Evolutionary conservation across 352 stramenopile species (phyloP).

Genomic region (Thraustochytrium sp.): DNA sequence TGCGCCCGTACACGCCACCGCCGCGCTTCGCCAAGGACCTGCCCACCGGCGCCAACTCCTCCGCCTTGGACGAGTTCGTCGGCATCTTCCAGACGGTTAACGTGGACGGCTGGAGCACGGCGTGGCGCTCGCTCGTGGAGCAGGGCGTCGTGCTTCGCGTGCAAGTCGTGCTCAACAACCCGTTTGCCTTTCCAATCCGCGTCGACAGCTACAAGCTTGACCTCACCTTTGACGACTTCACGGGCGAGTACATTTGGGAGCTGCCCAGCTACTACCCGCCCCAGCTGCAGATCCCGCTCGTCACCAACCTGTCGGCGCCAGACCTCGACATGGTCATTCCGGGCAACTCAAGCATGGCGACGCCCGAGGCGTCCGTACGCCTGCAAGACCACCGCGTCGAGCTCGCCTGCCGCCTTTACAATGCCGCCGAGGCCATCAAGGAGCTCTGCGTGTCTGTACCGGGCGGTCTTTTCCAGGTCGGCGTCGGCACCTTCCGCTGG

Average conservation of each 20-base stretch:
- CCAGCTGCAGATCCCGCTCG: background rate
- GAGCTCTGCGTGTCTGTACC: background rate
- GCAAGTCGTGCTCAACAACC: slow-evolving; percentile 26
- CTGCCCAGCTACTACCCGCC: slow-evolving; percentile 3
- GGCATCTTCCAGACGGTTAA: slow-evolving; percentile 18
- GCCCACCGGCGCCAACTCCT: background rate
- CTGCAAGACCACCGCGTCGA: background rate
- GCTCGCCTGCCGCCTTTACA: slow-evolving; percentile 29
- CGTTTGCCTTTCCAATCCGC: slow-evolving; percentile 11
- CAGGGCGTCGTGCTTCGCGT: background rate
- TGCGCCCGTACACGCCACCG: background rate
- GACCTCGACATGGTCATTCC: slow-evolving; percentile 5
- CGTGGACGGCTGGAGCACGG: slow-evolving; percentile 19
- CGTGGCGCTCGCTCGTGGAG: background rate
- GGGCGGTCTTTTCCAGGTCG: background rate
- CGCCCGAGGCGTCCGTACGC: background rate
- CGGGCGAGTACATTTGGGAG: slow-evolving; percentile 2
- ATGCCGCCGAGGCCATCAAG: background rate
- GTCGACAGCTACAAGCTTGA: background rate
- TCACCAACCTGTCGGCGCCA: background rate
- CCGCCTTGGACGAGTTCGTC: slow-evolving; percentile 25
- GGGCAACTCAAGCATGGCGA: background rate
- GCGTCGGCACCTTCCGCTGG: background rate
- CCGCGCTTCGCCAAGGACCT: slow-evolving; percentile 32
- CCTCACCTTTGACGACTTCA: slow-evolving; percentile 17